A percentile compares a stretch with the other conserved stretches of the same genome.
Conservation (phyloP, 495 filamentous ascomycete species). For the Tetracladium marchalianum region DNA sequence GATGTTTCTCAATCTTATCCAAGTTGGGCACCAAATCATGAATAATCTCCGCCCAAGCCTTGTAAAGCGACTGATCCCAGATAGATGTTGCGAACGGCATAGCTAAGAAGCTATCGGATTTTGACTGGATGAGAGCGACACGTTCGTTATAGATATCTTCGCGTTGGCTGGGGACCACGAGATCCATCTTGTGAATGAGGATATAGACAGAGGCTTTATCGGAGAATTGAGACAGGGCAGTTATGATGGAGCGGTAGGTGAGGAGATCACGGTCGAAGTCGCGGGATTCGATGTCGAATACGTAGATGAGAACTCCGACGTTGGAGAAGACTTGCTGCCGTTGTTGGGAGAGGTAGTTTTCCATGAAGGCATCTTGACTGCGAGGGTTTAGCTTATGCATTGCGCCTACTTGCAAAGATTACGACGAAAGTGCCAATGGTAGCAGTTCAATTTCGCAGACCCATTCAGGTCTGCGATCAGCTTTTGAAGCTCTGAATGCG, state of each 20-base stretch:
- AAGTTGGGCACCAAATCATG: conserved; percentile 94
- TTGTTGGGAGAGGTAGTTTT: conserved; percentile 91
- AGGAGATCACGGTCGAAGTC: conserved; percentile 86
- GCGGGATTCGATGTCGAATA: conserved; percentile 94
- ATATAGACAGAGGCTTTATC: conserved; percentile 53
- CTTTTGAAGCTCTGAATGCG: neutral
- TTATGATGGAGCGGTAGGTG: conserved; percentile 78
- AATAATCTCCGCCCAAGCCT: conserved; percentile 94
- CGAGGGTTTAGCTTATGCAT: conserved; percentile 2
- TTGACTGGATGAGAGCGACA: conserved; percentile 58
- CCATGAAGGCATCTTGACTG: conserved; percentile 97
- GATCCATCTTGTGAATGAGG: conserved; percentile 96
- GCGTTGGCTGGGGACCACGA: conserved; percentile 73
- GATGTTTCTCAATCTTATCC: conserved; percentile 74
- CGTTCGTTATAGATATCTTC: conserved; percentile 75
- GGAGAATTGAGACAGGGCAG: conserved; percentile 77
- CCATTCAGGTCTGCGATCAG: too few species aligned
- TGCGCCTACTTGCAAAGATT: neutral
- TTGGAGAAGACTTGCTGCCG: conserved; percentile 91
- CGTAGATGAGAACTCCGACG: conserved; percentile 96
- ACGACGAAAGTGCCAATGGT: too few species aligned
- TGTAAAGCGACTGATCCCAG: conserved; percentile 98
- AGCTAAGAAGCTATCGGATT: conserved; percentile 64
- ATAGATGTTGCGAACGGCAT: conserved; percentile 84
- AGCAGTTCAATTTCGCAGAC: too few species aligned